These are phyloP conservation scores for Pseudotsuga menziesii DNA, from an alignment of 75 land plant genomes.

Conservation along the genomic window DNA sequence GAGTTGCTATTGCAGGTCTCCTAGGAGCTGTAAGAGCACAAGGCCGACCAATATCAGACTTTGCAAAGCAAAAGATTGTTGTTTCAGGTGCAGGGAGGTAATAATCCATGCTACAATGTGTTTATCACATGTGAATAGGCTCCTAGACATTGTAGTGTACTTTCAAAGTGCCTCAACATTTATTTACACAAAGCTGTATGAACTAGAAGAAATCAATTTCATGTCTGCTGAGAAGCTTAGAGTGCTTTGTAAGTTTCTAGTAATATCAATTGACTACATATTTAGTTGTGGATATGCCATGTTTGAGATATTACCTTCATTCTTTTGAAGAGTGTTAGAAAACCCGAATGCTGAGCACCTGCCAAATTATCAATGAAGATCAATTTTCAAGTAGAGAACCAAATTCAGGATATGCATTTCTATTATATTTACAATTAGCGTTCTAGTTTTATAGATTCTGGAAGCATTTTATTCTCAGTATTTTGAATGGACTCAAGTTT, in stretches of 20 bases:
- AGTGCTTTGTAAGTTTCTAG: neutral
- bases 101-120: neutral
- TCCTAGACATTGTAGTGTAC: neutral
- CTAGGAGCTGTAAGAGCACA: conserved; percentile 98
- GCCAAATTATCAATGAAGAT: neutral
- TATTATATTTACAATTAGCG: neutral
- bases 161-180: neutral
- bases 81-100: conserved; percentile 99
- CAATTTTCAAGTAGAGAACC: neutral
- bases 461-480: neutral
- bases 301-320: neutral
- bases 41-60: conserved; percentile 90
- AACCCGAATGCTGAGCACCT: neutral
- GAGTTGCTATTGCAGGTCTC: conserved; percentile 98
- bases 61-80: conserved; percentile 95
- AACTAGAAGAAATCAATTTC: neutral
- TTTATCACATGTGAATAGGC: neutral
- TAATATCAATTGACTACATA: neutral
- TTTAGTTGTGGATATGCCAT: neutral
- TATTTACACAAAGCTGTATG: neutral
- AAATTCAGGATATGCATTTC: neutral
- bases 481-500: neutral
- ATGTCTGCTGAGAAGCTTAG: neutral
- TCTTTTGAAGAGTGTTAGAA: neutral
- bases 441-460: neutral